Conservation (phyloP, 1,284 basidiomycete genomes). For the Phylloboletellus chloephorus region DNA sequence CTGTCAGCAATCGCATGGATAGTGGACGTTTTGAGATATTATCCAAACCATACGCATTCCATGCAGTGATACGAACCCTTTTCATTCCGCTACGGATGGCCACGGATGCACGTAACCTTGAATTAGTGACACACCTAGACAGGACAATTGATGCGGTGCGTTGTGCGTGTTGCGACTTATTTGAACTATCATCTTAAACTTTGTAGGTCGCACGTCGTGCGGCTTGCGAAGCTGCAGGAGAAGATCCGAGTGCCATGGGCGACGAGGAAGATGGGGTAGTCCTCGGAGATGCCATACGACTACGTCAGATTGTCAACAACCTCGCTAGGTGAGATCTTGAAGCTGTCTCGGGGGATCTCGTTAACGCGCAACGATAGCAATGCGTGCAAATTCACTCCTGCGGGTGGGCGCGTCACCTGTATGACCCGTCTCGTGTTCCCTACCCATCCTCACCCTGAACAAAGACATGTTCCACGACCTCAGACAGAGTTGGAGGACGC, state of each 20-base stretch:
- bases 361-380: constrained; percentile 40
- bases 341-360: neutral
- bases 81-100: constrained; percentile 73
- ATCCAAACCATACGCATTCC: constrained; percentile 75
- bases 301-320: constrained; percentile 77
- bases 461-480: constrained; percentile 3
- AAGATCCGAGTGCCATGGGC: constrained; percentile 37
- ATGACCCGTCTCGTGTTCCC: constrained; percentile 51
- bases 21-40: constrained; percentile 74
- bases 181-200: constrained; percentile 2
- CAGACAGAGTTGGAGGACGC: constrained; percentile 14
- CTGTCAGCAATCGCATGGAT: constrained; percentile 59
- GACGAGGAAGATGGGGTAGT: constrained; percentile 61
- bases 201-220: constrained; percentile 49
- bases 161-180: constrained; percentile 27
- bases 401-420: constrained; percentile 62
- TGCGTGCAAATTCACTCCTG: constrained; percentile 75
- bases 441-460: constrained; percentile 19
- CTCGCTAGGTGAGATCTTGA: constrained; percentile 54
- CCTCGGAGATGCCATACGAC: constrained; percentile 73
- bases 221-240: constrained; percentile 54
- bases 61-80: constrained; percentile 76
- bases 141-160: constrained; percentile 60
- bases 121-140: constrained; percentile 69
- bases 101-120: constrained; percentile 64